Conservation (phyloP, 1,284 basidiomycete species). For the Fomes fomentarius region DNA sequence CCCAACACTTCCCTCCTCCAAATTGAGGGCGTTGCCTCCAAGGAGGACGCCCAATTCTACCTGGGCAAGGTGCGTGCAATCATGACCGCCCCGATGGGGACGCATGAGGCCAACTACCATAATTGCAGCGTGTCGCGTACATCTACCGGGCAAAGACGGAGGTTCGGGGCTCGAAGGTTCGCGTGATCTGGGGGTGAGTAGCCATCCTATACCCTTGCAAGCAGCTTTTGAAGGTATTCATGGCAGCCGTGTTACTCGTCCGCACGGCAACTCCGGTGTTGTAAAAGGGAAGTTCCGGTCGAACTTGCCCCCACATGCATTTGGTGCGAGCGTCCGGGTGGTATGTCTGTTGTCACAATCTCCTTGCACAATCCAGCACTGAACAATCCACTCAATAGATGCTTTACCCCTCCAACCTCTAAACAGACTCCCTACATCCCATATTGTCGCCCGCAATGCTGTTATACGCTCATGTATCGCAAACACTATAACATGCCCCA, state of each 20-base stretch:
- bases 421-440: slow-evolving; percentile 29
- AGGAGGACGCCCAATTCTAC: slow-evolving; percentile 97
- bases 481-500: slow-evolving; percentile 49
- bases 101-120: background rate
- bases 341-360: slow-evolving; percentile 52
- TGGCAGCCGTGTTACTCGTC: slow-evolving; percentile 83
- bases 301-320: slow-evolving; percentile 96
- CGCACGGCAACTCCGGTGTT: slow-evolving; percentile 94
- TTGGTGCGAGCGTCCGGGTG: slow-evolving; percentile 94
- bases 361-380: background rate
- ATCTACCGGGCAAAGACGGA: slow-evolving; percentile 97
- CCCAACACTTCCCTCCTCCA: slow-evolving; percentile 97
- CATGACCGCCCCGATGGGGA: background rate
- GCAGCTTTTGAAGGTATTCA: background rate
- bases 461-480: slow-evolving; percentile 43
- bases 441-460: slow-evolving; percentile 38
- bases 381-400: slow-evolving; percentile 36
- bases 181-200: slow-evolving; percentile 94
- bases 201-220: background rate
- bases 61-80: slow-evolving; percentile 86
- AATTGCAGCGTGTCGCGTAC: slow-evolving; percentile 87
- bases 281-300: slow-evolving; percentile 97
- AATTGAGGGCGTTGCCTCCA: slow-evolving; percentile 94
- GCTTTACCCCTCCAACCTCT: slow-evolving; percentile 59
- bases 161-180: slow-evolving; percentile 90